Evolutionary conservation across 2,329 filamentous ascomycete genomes (phyloP), one percentile per base, ranked within the genome.

Genomic region (Pseudogymnoascus sp.): DNA sequence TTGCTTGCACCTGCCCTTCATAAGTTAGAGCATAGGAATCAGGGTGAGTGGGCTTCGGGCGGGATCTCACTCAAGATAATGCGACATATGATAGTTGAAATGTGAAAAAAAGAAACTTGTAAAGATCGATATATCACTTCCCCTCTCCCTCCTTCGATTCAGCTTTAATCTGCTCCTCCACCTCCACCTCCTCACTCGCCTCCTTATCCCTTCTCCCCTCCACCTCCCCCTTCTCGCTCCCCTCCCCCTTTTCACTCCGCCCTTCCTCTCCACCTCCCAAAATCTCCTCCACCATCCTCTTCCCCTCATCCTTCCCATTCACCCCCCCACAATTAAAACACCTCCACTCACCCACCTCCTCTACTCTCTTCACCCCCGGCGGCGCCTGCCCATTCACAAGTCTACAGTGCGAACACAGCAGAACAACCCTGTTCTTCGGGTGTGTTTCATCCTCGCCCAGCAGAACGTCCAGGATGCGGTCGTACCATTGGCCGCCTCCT

Each of bases 351-450:
- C 93, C 95, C 0, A 99, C 72, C 61, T 97, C 93, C 40, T 90
- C 85, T 1, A 93, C 77, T 0, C 81, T 84, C 68, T 86, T 88
- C 0, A 89, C 87, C 1, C 95, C 95, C 0, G 95, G 93, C 1
- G 95, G 93, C 3, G 95, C 95, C 73, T 97, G 95, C 0, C 96
- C 95, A 73, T 99, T 99, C 59, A 99, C 93, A 1, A 97, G 82
- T 31, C 91, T 83, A 74, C 95, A 99, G 40, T 83, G 80, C 33
- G 80, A 76, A 76, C 95, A 99, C 63, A 99, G 91, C 67, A 99
- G 80, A 6, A 87, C 93, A 64, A 96, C 85, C 16, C 95, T 86
- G 75, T 97, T 97, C 78, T 92, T 96, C 2, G 93, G 85, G 11
- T 90, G 86, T 4, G 90, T 96, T 76, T 99, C 95, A 71, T 99